Base-by-base conservation (phyloP, 768 basidiomycete genomes). In the Boletus speciosus region DNA sequence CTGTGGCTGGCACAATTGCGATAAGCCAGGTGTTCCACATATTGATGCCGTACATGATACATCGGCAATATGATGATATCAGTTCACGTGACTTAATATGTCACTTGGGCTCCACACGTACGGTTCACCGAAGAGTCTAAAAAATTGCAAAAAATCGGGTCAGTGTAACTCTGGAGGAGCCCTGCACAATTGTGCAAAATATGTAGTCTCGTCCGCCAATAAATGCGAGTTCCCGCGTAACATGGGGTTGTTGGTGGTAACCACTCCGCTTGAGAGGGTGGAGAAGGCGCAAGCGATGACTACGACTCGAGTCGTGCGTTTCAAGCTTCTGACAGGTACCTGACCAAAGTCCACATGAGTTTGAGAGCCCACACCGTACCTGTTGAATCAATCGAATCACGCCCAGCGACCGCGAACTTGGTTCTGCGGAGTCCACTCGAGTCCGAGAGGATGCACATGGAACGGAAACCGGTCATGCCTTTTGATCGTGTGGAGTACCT, bases 1-100 rank as follows among this genome's bases (percentile, higher is more conserved):
- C 57, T 48, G 57, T 51, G 57, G 57, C 31, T 29, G 36, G 23
- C 4, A 4, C 16, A n/a, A 27, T n/a, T 11, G 36, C n/a, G 19
- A 56, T 38, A 14, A 48, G 39, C 45, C 7, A 39, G 34, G n/a
- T n/a, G 29, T 25, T 55, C 37, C 52, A 44, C 16, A 5, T 16
- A n/a, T 51, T 16, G 16, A n/a, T 55, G 16, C 4, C 10, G 25
- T 29, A 37, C 34, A 25, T 32, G 7, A 6, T 27, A 27, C 25
- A 15, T 6, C 12, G 11, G 16, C 6, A 48, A 49, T 31, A 9
- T 41, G 27, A 11, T 29, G 8, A 16, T 19, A 16, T 23, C 9
- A 1, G 4, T 4, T 15, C 55, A 56, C 54, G 40, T 47, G 55
- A 47, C 29, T 34, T 19, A 16, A 32, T 5, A 4, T 6, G 14